Percentiles rank a stretch among this genome's conserved stretches.
phyloP scores from a whole-genome alignment of 2,329 filamentous ascomycete genomes.

The Sarocladium oryzae region DNA sequence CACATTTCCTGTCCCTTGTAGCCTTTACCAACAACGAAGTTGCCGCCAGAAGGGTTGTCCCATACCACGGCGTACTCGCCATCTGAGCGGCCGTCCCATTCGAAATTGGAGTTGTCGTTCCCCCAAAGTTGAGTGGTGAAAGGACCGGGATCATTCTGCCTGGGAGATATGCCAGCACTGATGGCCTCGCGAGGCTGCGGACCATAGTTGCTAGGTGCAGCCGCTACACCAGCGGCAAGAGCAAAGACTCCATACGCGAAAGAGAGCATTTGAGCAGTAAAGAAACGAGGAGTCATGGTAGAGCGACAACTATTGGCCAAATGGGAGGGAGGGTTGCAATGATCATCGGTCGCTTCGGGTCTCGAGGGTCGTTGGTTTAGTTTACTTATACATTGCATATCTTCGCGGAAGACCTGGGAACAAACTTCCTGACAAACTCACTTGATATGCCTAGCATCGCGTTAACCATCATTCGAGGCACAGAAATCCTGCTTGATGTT shows the following conservation, averaged over 20 bases:
- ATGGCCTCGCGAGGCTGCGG: background rate
- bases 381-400: conserved; percentile 1
- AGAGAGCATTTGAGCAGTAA: background rate
- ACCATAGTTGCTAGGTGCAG: conserved; percentile 4
- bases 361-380: background rate
- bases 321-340: conserved; percentile 5
- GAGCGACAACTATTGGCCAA: background rate
- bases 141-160: conserved; percentile 2
- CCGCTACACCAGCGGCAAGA: background rate
- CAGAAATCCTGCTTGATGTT: background rate
- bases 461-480: background rate
- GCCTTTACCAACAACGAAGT: conserved; percentile 11
- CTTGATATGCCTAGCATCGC: background rate
- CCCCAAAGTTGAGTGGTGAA: conserved; percentile 10
- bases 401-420: background rate
- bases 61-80: conserved; percentile 8
- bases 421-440: no score
- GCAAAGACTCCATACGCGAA: background rate
- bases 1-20: conserved; percentile 10
- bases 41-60: conserved; percentile 9
- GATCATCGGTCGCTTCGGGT: conserved; percentile 3
- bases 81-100: conserved; percentile 1
- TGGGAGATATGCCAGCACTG: background rate
- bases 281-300: background rate
- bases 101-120: conserved; percentile 10